Conservation (phyloP, 169 alveolate species). For the Eimeria falciformis region DNA sequence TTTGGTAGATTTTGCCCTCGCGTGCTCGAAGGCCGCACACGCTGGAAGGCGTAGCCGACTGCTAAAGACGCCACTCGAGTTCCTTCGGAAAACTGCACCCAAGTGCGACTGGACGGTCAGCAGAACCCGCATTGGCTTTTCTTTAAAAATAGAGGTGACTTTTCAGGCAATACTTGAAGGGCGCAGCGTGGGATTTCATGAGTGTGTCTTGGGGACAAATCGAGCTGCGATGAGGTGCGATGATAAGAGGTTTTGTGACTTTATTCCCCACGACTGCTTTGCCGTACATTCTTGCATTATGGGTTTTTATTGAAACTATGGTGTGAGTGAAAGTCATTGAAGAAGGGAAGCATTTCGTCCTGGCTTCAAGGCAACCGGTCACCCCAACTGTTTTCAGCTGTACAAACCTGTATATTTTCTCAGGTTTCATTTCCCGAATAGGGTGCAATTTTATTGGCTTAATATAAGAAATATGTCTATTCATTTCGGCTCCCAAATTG, state of each 20-base stretch:
- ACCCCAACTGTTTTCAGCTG: too few species aligned
- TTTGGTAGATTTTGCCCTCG: slow-evolving; percentile 4
- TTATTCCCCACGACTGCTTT: too few species aligned
- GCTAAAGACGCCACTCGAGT: neutral
- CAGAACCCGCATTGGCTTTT: neutral
- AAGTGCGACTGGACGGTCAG: neutral
- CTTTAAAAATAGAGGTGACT: neutral
- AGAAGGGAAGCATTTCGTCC: too few species aligned
- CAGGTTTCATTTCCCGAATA: too few species aligned
- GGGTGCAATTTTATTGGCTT: too few species aligned
- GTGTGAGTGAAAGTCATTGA: too few species aligned
- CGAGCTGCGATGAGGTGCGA: too few species aligned
- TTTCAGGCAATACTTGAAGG: neutral
- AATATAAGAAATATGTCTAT: neutral
- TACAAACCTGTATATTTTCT: too few species aligned
- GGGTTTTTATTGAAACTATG: too few species aligned
- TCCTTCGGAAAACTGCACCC: neutral
- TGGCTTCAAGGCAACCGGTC: too few species aligned
- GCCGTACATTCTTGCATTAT: too few species aligned
- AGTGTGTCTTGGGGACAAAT: neutral
- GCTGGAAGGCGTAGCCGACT: slow-evolving; percentile 65
- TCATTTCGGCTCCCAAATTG: neutral
- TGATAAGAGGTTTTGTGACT: too few species aligned
- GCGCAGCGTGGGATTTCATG: neutral
- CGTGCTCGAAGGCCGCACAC: slow-evolving; percentile 49